phyloP scores from a whole-genome alignment of 2,329 filamentous ascomycete species.

The Beauveria pseudobassiana region DNA sequence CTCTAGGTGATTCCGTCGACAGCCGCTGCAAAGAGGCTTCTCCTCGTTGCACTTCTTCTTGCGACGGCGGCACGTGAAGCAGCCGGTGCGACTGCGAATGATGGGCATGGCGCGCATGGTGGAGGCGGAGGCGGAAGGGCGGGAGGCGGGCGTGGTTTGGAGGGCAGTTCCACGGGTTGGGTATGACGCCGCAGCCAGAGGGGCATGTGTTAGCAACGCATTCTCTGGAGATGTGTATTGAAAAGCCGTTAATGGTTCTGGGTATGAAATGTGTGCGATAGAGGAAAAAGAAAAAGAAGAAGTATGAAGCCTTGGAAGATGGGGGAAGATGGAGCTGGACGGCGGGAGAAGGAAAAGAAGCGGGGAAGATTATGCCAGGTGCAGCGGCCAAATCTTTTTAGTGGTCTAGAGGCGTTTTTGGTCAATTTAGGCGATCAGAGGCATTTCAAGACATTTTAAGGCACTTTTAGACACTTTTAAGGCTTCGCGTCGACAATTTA shows the following conservation, averaged over 20 bases:
- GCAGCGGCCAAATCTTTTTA: background rate
- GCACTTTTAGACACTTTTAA: background rate
- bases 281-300: background rate
- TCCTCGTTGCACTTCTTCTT: constrained; percentile 50
- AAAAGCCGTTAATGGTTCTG: background rate
- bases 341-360: background rate
- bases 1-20: constrained; percentile 43
- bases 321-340: background rate
- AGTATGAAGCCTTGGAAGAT: background rate
- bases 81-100: constrained; percentile 32
- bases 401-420: too few species aligned
- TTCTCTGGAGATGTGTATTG: background rate
- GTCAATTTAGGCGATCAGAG: too few species aligned
- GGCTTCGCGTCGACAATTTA: background rate
- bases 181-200: background rate
- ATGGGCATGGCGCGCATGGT: constrained; percentile 20
- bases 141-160: background rate
- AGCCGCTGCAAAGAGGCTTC: constrained; percentile 44
- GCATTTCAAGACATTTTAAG: too few species aligned
- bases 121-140: background rate
- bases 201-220: background rate
- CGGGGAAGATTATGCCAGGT: background rate
- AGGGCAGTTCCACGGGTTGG: background rate
- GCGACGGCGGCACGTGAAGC: constrained; percentile 42
- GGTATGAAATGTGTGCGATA: background rate